phyloP scores from a whole-genome alignment of 805 yeast genomes.

The Nematodospora valgi region DNA sequence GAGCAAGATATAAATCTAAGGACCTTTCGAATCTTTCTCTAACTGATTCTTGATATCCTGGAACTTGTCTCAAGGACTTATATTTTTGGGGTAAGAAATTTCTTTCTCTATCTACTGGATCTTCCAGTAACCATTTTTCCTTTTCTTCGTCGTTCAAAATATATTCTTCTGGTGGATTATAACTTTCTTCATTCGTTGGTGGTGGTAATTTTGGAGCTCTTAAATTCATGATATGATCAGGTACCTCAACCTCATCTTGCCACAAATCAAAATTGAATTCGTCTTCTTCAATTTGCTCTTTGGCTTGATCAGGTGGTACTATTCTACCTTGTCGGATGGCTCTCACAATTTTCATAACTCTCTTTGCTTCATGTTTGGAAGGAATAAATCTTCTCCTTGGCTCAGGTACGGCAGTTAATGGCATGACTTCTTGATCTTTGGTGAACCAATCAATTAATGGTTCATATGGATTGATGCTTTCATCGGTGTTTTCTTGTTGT shows the following conservation, averaged over 20 bases:
- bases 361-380: constrained; percentile 93
- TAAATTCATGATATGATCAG: constrained; percentile 84
- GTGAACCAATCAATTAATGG: constrained; percentile 97
- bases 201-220: constrained; percentile 96
- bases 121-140: constrained; percentile 64
- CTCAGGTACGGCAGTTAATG: constrained; percentile 90
- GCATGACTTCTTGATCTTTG: constrained; percentile 79
- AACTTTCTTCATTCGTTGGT: constrained; percentile 94
- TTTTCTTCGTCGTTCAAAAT: constrained; percentile 74
- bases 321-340: constrained; percentile 97
- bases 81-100: constrained; percentile 82
- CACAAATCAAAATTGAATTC: constrained; percentile 67
- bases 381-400: constrained; percentile 97
- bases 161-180: constrained; percentile 97
- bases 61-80: constrained; percentile 81
- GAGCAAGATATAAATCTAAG: constrained; percentile 90
- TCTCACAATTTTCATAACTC: constrained; percentile 91
- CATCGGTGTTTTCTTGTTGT: constrained; percentile 79
- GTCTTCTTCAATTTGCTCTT: constrained; percentile 50
- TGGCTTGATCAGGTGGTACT: constrained; percentile 63
- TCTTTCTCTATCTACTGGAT: constrained; percentile 73
- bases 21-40: constrained; percentile 94
- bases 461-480: constrained; percentile 79
- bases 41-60: constrained; percentile 82
- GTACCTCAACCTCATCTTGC: constrained; percentile 54